These are phyloP conservation scores for Aspergillus luchuensis DNA, from an alignment of 2,329 filamentous ascomycete genomes.

Conservation along the genomic window DNA sequence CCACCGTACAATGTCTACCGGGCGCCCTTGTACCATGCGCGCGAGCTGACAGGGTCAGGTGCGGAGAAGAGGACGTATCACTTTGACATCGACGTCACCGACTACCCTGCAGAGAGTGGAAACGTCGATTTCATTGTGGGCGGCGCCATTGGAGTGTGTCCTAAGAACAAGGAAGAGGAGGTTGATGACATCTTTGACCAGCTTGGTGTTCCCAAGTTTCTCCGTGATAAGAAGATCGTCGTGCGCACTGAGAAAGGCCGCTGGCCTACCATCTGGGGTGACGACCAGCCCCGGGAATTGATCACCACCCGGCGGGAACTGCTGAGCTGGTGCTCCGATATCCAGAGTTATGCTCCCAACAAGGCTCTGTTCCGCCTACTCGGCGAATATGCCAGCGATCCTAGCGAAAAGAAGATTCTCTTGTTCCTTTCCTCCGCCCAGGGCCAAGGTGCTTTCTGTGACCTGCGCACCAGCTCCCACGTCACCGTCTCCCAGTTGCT, in stretches of 20 bases:
- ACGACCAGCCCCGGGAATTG: conserved; percentile 81
- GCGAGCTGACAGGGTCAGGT: conserved; percentile 82
- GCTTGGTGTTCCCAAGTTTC: conserved; percentile 75
- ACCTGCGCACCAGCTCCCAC: conserved; percentile 86
- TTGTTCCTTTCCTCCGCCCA: conserved; percentile 83
- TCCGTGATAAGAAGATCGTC: conserved; percentile 80
- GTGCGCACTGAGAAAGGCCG: conserved; percentile 78
- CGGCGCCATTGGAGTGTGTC: conserved; percentile 89
- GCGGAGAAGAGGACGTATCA: conserved; percentile 97
- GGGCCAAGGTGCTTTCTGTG: conserved; percentile 89
- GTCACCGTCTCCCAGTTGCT: conserved; percentile 84
- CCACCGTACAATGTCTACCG: conserved; percentile 90
- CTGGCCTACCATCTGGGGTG: conserved; percentile 98
- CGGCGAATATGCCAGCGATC: conserved; percentile 77
- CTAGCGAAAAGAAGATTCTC: conserved; percentile 85
- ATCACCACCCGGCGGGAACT: conserved; percentile 86
- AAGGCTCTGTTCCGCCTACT: conserved; percentile 83
- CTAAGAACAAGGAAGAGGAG: conserved; percentile 74
- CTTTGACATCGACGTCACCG: conserved; percentile 93
- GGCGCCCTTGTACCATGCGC: conserved; percentile 79
- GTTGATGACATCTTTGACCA: conserved; percentile 85
- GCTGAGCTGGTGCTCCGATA: conserved; percentile 93
- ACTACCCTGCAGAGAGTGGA: conserved; percentile 81
- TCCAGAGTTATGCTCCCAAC: conserved; percentile 88
- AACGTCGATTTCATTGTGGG: conserved; percentile 92